phyloP scores from a whole-genome alignment of 2,329 filamentous ascomycete genomes.

The Penicillium polonicum region DNA sequence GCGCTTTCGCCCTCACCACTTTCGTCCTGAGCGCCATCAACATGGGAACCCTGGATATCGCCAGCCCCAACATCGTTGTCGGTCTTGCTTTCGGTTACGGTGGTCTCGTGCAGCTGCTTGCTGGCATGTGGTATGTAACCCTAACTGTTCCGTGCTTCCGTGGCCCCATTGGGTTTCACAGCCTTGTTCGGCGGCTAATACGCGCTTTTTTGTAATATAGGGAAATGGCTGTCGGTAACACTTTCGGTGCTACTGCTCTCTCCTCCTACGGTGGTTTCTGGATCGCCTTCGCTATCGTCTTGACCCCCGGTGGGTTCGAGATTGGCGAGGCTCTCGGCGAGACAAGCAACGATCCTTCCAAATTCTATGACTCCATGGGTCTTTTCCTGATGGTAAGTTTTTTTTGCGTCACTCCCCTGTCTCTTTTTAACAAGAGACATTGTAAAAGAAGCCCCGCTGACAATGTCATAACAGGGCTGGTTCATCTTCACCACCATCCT shows the following conservation, averaged over 20 bases:
- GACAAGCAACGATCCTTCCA: slow-evolving; percentile 33
- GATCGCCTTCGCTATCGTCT: slow-evolving; percentile 70
- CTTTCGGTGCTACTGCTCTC: slow-evolving; percentile 77
- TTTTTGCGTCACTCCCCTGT: background rate
- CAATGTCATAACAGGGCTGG: slow-evolving; percentile 55
- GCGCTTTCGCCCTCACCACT: slow-evolving; percentile 77
- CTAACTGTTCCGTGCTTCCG: background rate
- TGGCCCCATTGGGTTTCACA: background rate
- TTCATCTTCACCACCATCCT: slow-evolving; percentile 81
- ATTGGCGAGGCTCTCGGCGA: slow-evolving; percentile 49
- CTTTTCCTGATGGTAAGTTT: slow-evolving; percentile 65
- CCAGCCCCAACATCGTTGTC: slow-evolving; percentile 64
- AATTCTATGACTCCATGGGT: slow-evolving; percentile 61
- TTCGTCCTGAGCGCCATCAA: slow-evolving; percentile 77
- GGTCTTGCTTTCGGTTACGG: slow-evolving; percentile 72
- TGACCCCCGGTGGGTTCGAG: slow-evolving; percentile 66
- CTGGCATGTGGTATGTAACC: slow-evolving; percentile 75
- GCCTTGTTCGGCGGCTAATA: background rate
- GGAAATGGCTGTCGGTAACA: slow-evolving; percentile 87
- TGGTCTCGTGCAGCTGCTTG: slow-evolving; percentile 73
- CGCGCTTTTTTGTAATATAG: slow-evolving; percentile 41
- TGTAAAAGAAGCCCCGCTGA: slow-evolving; percentile 7
- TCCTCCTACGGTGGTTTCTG: slow-evolving; percentile 84
- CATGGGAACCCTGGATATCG: slow-evolving; percentile 61
- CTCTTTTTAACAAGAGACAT: no score